Evolutionary conservation across 208 protist genomes (phyloP).

Genomic region (Acanthamoeba sp.): DNA sequence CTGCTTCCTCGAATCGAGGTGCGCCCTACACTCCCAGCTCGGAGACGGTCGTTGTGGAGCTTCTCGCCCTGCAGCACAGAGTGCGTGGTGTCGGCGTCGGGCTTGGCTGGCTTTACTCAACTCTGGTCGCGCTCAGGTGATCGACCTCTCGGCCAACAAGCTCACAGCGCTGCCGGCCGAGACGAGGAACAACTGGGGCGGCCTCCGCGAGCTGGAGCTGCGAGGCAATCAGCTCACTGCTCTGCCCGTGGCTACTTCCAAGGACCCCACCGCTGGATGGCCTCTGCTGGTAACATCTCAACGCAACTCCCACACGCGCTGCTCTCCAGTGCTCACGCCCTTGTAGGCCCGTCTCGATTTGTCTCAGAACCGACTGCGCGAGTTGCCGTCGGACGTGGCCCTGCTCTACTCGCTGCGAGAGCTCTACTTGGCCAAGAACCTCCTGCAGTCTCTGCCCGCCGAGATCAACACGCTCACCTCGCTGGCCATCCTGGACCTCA

Average conservation of each 20-base stretch:
- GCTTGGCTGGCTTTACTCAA: background rate
- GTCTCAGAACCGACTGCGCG: background rate
- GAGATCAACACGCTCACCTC: slow-evolving; percentile 30
- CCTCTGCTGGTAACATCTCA: background rate
- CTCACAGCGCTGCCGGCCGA: background rate
- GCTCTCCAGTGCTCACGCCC: background rate
- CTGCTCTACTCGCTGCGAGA: slow-evolving; percentile 10
- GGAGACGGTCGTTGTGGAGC: no score
- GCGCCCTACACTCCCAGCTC: background rate
- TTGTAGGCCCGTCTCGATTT: background rate
- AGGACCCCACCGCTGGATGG: slow-evolving; percentile 22
- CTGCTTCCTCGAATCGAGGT: background rate
- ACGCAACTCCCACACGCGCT: no score
- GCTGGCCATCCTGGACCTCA: slow-evolving; percentile 31
- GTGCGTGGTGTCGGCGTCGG: no score
- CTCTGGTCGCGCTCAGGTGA: background rate
- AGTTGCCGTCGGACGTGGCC: background rate
- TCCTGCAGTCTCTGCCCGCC: background rate
- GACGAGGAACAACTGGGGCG: background rate
- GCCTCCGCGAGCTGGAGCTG: slow-evolving; percentile 7
- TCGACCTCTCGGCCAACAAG: slow-evolving; percentile 10
- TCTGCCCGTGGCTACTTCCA: background rate
- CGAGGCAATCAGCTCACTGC: background rate
- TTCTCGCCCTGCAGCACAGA: no score
- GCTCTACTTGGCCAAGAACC: slow-evolving; percentile 20